Conservation (phyloP, 495 filamentous ascomycete genomes). For the Massariosphaeria phaeospora region DNA sequence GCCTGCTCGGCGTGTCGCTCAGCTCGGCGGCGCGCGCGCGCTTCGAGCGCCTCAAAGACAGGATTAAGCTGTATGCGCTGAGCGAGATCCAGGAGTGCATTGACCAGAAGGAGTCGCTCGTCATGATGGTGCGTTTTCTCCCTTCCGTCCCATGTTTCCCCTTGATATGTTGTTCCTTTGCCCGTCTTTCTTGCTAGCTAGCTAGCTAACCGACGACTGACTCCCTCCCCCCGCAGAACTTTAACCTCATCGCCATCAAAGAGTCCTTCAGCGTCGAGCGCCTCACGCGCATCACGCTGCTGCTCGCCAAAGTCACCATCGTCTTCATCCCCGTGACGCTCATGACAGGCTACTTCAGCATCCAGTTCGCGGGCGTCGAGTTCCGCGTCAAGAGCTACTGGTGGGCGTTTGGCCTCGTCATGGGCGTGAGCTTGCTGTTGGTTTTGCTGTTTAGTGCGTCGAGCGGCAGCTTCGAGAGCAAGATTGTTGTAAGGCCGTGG, state of each 20-base stretch:
- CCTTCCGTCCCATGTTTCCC: no score
- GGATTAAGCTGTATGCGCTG: conserved; percentile 72
- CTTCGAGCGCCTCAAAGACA: conserved; percentile 71
- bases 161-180: not conserved
- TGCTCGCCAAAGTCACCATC: conserved; percentile 79
- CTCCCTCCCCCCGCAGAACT: conserved; percentile 63
- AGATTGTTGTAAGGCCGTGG: conserved; percentile 28
- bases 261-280: conserved; percentile 74
- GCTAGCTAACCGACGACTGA: conserved; percentile 2
- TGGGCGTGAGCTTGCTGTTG: conserved; percentile 56
- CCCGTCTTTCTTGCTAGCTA: not conserved
- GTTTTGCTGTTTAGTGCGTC: conserved; percentile 54
- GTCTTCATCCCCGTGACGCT: conserved; percentile 80
- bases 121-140: conserved; percentile 53
- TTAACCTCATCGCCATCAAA: conserved; percentile 81
- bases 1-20: conserved; percentile 53
- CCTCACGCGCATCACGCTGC: conserved; percentile 71
- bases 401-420: conserved; percentile 64
- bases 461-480: conserved; percentile 48
- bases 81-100: conserved; percentile 76
- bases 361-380: conserved; percentile 57
- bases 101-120: conserved; percentile 70
- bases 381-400: conserved; percentile 67
- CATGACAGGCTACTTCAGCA: conserved; percentile 80
- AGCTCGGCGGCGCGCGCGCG: conserved; percentile 62